These are phyloP conservation scores for Daphne laureola DNA, from an alignment of 441 rosid species.

Conservation along the genomic window DNA sequence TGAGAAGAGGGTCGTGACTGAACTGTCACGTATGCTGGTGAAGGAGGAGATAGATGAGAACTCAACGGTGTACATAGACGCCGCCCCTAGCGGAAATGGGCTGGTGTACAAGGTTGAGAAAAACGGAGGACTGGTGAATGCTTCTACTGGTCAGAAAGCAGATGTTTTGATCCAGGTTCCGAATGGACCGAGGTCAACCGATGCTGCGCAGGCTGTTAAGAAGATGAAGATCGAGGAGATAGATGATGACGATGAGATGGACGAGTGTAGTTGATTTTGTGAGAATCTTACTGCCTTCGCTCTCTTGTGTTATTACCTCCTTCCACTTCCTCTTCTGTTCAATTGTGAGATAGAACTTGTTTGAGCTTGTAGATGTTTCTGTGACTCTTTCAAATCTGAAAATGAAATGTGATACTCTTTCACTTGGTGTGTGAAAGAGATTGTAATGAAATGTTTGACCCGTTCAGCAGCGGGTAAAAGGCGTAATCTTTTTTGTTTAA, in stretches of 20 bases:
- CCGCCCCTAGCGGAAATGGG: slow-evolving; percentile 25
- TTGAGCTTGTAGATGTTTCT: no score
- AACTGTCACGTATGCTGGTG: slow-evolving; percentile 69
- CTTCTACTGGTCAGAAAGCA: slow-evolving; percentile 53
- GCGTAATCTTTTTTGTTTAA: no score
- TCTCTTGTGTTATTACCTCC: no score
- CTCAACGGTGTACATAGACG: slow-evolving; percentile 65
- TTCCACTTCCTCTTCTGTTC: no score
- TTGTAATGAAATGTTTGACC: no score
- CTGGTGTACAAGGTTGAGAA: slow-evolving; percentile 57
- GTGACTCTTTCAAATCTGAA: no score
- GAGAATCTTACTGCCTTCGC: no score
- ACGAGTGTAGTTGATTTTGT: slow-evolving; percentile 12
- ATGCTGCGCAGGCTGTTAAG: slow-evolving; percentile 71
- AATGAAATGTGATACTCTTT: no score
- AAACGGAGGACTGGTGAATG: slow-evolving; percentile 70
- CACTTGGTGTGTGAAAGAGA: no score
- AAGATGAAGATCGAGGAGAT: slow-evolving; percentile 82
- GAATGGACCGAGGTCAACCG: slow-evolving; percentile 28
- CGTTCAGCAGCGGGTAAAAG: no score
- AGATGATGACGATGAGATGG: slow-evolving; percentile 58
- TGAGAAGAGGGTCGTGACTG: slow-evolving; percentile 76
- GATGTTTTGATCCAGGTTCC: slow-evolving; percentile 64
- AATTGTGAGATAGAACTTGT: no score
- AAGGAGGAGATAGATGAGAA: slow-evolving; percentile 77